phyloP scores from a whole-genome alignment of 768 basidiomycete genomes.

The Multifurca ochricompacta region DNA sequence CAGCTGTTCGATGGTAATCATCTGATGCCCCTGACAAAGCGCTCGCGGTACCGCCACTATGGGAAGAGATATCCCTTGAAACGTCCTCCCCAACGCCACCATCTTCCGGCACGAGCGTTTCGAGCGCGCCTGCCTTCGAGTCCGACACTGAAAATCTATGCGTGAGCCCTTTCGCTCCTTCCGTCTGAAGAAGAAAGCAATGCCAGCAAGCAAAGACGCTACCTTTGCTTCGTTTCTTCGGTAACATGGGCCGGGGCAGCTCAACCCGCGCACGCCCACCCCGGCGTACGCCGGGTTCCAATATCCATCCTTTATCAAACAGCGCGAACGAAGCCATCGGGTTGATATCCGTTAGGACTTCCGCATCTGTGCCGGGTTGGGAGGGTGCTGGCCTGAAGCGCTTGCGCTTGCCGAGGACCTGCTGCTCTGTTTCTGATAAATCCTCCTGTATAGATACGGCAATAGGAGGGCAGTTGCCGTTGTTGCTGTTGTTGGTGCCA shows the following conservation, averaged over 20 bases:
- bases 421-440: slow-evolving; percentile 1
- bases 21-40: background rate
- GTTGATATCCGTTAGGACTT: slow-evolving; percentile 65
- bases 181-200: slow-evolving; percentile 22
- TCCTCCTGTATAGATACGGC: background rate
- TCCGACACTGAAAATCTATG: background rate
- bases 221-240: slow-evolving; percentile 30
- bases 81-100: background rate
- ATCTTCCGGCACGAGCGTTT: background rate
- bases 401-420: slow-evolving; percentile 16
- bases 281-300: slow-evolving; percentile 66
- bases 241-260: slow-evolving; percentile 39
- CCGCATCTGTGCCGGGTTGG: slow-evolving; percentile 36
- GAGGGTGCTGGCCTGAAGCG: slow-evolving; percentile 17
- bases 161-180: slow-evolving; percentile 9
- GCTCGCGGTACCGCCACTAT: background rate
- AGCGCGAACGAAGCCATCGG: slow-evolving; percentile 64
- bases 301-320: slow-evolving; percentile 86
- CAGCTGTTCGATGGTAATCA: slow-evolving; percentile 1
- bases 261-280: slow-evolving; percentile 47
- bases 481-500: background rate
- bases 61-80: background rate
- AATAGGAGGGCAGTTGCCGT: background rate
- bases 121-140: background rate
- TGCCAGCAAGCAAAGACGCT: slow-evolving; percentile 45